These are phyloP conservation scores for Xylaria hypoxylon DNA, from an alignment of 2,329 filamentous ascomycete genomes.

Conservation along the genomic window DNA sequence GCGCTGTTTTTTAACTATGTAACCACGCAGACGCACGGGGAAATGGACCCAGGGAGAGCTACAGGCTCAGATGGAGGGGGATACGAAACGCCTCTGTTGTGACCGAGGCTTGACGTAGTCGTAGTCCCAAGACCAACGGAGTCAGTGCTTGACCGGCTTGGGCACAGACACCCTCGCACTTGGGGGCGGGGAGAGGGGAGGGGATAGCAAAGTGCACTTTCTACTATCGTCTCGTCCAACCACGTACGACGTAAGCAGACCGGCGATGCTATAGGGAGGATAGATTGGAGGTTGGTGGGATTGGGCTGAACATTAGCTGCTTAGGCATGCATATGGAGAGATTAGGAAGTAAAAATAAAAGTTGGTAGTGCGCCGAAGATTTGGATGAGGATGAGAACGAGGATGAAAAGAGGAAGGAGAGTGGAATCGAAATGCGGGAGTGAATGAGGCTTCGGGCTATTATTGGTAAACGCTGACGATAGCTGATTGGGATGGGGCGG, in stretches of 20 bases:
- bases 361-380: neutral
- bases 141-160: slow-evolving; percentile 29
- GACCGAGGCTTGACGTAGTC: slow-evolving; percentile 41
- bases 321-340: slow-evolving; percentile 33
- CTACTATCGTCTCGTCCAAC: slow-evolving; percentile 18
- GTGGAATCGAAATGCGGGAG: slow-evolving; percentile 31
- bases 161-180: slow-evolving; percentile 25
- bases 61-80: slow-evolving; percentile 15
- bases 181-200: slow-evolving; percentile 34
- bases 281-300: slow-evolving; percentile 39
- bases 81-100: slow-evolving; percentile 33
- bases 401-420: slow-evolving; percentile 25
- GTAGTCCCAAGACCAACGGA: slow-evolving; percentile 39
- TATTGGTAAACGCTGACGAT: slow-evolving; percentile 39
- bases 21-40: slow-evolving; percentile 32
- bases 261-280: slow-evolving; percentile 42
- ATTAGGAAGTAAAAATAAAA: slow-evolving; percentile 9
- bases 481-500: slow-evolving; percentile 36
- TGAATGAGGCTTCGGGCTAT: slow-evolving; percentile 45
- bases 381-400: slow-evolving; percentile 7
- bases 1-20: slow-evolving; percentile 23
- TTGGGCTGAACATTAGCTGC: slow-evolving; percentile 44
- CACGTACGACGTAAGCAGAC: slow-evolving; percentile 34
- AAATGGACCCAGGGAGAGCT: slow-evolving; percentile 21
- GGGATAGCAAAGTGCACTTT: slow-evolving; percentile 31